Base-by-base conservation (phyloP, 306 rosid species). In the Potentilla sterilis region DNA sequence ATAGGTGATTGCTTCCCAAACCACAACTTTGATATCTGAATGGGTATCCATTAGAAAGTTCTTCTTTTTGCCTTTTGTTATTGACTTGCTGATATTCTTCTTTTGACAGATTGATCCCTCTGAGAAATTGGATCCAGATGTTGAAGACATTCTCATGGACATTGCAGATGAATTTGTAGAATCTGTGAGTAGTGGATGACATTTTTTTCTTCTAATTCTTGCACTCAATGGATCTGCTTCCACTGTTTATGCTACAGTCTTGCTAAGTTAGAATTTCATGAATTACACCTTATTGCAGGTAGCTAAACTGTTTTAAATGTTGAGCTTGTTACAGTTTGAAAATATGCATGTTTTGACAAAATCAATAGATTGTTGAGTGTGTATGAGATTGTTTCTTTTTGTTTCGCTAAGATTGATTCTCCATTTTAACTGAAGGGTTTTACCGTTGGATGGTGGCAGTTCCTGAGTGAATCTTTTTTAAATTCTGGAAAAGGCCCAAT, bases 101-200 rank as follows among this genome's bases (percentile, higher is more conserved):
- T 83, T 82, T 77, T 75, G 82, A 65, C 83, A 95, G 97, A 87
- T 92, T 57, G 97, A 92, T 89, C 93, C 99, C 38, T 78, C 79
- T 32, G 97, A 92, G 86, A 90, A 75, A 81, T 79, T 95, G 85
- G 97, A 92, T 78, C 91, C 96, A 65, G 97, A 92, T 77, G 97
- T 95, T 79, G 97, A 90, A 65, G 99, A 91, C 70, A 68, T 92
- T 80, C 96, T 95, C 83, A 87, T 91, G 75, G 97, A 92, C 75
- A 85, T 95, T 67, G 97, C 97, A 35, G 97, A 95, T 67, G 90
- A 90, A 48, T 95, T 95, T 88, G 89, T 95, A n/a, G 99, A 95
- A 73, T 89, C 97, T 24, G 99, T 90, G 75, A 92, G 99, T 89
- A 54, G 52, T 77, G 62, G 41, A 77, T 84, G 4, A 14, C 22